Base-by-base conservation (phyloP, 1,284 basidiomycete species). In the Heterobasidion parviporum region DNA sequence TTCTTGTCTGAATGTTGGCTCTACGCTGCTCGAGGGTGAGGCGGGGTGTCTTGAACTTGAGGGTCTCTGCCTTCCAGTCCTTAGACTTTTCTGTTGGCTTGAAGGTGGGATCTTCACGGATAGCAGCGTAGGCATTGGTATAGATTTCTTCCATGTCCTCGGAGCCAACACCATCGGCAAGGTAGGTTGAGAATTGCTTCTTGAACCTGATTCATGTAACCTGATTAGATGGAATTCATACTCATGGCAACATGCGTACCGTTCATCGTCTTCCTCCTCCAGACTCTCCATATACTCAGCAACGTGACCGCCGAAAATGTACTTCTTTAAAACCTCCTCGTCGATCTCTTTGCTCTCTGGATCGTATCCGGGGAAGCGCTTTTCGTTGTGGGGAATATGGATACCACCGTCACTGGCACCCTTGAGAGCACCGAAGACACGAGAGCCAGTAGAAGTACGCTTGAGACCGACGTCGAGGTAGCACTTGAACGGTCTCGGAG, bases 281-380 rank as follows among this genome's bases (percentile, higher is more conserved):
- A 99, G 80, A 53, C 87, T 90, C 79, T 99, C 94, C 97, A 99
- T 99, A 83, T 98, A 99, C 76, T 99, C 97, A 60, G 97, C 93
- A 59, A 99, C 88, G 74, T 99, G 95, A 56, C 95, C 95, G 73
- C 94, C 96, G 68, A 84, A 94, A 74, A 99, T 99, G 81, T 99
- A 99, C 77, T 94, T 95, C 73, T 96, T 94, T 66, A 99, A 80
- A 51, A 90, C 85, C 72, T 99, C 97, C 55, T 91, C 87, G 66
- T 99, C 95, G 62, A 99, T 82, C 74, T 89, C 79, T 83, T 99
- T 99, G 73, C 77, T 70, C 75, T 99, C 97, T 60, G 89, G 78
- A 76, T 99, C 97, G 78, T 83, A 99, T 56, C 97, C 97, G 60
- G 97, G 97, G 90, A 99, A 99, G 59, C 97, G 92, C 77, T 95